Evolutionary conservation across 257 asterid genomes (phyloP).

Genomic region (Apocynum venetum): DNA sequence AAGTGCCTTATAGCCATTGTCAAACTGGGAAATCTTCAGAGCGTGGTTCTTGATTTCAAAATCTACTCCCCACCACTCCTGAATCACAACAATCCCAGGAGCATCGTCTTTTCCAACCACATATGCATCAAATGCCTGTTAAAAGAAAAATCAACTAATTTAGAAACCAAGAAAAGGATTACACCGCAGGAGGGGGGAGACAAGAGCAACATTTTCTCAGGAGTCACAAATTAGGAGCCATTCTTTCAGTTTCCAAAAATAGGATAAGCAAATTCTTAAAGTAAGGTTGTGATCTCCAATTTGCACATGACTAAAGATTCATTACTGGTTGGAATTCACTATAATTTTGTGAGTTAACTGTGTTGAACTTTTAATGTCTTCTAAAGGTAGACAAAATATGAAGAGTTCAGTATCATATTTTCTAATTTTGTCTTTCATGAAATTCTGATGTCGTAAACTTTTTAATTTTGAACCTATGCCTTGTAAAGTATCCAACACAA

Average conservation of each 20-base stretch:
- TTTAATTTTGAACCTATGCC: not conserved
- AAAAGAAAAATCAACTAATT: not conserved
- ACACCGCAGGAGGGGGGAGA: not conserved
- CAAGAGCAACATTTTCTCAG: not conserved
- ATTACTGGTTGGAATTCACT: not conserved
- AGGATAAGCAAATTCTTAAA: not conserved
- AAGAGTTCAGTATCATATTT: not conserved
- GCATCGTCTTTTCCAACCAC: slow-evolving; percentile 90
- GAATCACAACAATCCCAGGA: slow-evolving; percentile 94
- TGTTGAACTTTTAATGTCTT: not conserved
- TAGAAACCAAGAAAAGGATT: slow-evolving; percentile 5
- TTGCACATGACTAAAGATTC: not conserved
- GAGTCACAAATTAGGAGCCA: not conserved
- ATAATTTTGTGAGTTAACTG: not conserved
- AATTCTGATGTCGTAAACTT: not conserved
- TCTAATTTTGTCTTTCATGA: not conserved
- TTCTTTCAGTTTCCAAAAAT: not conserved
- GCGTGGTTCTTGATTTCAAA: slow-evolving; percentile 97
- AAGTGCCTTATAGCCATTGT: slow-evolving; percentile 74
- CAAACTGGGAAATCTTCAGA: slow-evolving; percentile 75
- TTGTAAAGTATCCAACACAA: not conserved
- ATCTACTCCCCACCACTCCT: slow-evolving; percentile 99
- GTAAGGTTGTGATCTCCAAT: not conserved
- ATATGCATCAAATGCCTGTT: slow-evolving; percentile 84
- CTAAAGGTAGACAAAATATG: not conserved